Percentiles rank a stretch among this genome's conserved stretches.
Evolutionary conservation across 2,329 filamentous ascomycete species (phyloP).

Genomic region (Sphaerulina populicola): DNA sequence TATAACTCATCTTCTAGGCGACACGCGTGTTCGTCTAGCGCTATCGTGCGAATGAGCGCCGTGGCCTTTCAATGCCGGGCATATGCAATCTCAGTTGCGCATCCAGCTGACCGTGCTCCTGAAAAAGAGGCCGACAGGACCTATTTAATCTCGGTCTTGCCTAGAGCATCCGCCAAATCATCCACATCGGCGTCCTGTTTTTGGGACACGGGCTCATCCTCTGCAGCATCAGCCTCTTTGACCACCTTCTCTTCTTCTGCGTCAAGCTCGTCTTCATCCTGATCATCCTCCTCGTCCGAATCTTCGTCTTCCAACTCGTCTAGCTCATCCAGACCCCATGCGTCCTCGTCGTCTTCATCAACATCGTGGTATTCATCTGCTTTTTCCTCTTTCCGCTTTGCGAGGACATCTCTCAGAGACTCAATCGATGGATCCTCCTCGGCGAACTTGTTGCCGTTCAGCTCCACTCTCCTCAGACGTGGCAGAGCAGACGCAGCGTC

Average conservation of each 20-base stretch:
- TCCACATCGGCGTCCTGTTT: constrained; percentile 71
- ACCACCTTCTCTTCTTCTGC: constrained; percentile 63
- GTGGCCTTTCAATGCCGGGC: background rate
- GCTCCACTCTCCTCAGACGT: constrained; percentile 71
- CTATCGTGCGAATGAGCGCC: background rate
- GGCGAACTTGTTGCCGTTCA: constrained; percentile 91
- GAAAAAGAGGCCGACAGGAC: too few relatives aligned
- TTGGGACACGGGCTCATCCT: constrained; percentile 64
- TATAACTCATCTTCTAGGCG: background rate
- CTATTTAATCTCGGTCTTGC: constrained; percentile 52
- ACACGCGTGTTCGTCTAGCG: background rate
- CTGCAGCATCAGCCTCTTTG: constrained; percentile 62
- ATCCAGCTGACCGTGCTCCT: too few relatives aligned
- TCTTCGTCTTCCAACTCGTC: constrained; percentile 73
- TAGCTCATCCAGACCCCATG: constrained; percentile 77
- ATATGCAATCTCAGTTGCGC: background rate
- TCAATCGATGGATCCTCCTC: constrained; percentile 72
- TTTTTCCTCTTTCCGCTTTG: constrained; percentile 42
- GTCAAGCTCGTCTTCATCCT: constrained; percentile 49
- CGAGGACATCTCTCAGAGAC: constrained; percentile 54
- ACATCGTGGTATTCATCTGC: constrained; percentile 46
- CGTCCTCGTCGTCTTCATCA: constrained; percentile 64
- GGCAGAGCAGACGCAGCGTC: constrained; percentile 60
- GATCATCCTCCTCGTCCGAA: constrained; percentile 55
- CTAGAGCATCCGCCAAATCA: constrained; percentile 64